Evolutionary conservation across 2,329 filamentous ascomycete genomes (phyloP), one percentile per base, ranked within the genome.

Genomic region (Aspergillus sp.): DNA sequence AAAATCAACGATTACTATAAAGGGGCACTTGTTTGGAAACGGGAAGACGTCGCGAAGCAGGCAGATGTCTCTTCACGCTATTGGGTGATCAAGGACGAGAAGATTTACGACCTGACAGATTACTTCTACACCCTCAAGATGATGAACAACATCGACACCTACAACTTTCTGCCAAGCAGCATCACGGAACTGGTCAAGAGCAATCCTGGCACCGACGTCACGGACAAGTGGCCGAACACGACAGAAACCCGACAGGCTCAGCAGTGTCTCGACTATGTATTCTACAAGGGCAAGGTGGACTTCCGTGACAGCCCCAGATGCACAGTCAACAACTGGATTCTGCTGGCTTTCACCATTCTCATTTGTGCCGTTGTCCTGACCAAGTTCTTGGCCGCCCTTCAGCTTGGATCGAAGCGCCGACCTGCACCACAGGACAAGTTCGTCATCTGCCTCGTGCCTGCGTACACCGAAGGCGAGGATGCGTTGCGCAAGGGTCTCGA

Each of bases 401-500:
- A 97, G 66, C 89, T 99, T 55, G 92, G 93, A 43, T 91, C 91
- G 4, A 97, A 97, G 77, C 85, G 89, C 54, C 87, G 90, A 16
- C 94, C 94, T 2, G 82, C 88, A 5, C 88, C 91, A 34, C 94
- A 97, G 72, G 94, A 99, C 73, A 99, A 97, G 70, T 99, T 99
- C 64, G 92, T 99, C 63, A 97, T 99, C 61, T 97, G 94, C 73
- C 91, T 97, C 72, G 91, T 99, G 29, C 94, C 94, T 9, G 94
- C 94, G 4, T 99, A 99, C 68, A 99, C 94, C 0, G 94, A 99
- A 78, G 94, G 91, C 64, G 94, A 99, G 78, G 94, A 99, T 64
- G 93, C 92, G 3, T 78, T 99, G 7, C 83, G 94, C 50, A 95
- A 96, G 68, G 93, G 91, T 48, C 81, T 99, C 2, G 94, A 99